Evolutionary conservation across 352 stramenopile genomes (phyloP).

Genomic region (Pythium vanterpoolii): DNA sequence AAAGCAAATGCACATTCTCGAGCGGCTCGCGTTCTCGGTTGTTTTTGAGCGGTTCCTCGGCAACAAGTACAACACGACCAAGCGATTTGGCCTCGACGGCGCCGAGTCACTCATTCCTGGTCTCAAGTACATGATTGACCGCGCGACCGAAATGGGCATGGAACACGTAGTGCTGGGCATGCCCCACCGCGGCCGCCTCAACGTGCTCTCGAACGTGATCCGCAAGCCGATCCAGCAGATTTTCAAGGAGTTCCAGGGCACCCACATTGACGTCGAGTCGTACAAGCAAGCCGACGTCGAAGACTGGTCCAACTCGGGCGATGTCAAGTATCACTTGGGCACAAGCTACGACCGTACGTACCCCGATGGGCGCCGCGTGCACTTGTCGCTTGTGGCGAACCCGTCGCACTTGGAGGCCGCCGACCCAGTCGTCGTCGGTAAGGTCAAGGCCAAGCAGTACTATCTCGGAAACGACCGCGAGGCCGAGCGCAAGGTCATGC

Average conservation of each 20-base stretch:
- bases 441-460: conserved; percentile 93
- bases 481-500: conserved; percentile 83
- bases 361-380: conserved; percentile 55
- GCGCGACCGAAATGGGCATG: conserved; percentile 92
- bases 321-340: conserved; percentile 87
- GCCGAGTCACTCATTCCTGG: conserved; percentile 95
- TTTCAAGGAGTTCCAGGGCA: conserved; percentile 90
- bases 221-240: conserved; percentile 96
- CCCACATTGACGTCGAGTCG: conserved; percentile 91
- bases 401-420: conserved; percentile 99
- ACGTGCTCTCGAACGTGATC: conserved; percentile 98
- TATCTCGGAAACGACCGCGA: conserved; percentile 74
- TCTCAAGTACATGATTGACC: conserved; percentile 95
- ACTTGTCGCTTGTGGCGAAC: conserved; percentile 94
- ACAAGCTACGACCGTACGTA: conserved; percentile 69
- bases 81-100: conserved; percentile 98
- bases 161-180: conserved; percentile 99
- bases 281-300: conserved; percentile 83
- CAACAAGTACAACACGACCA: conserved; percentile 99
- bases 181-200: conserved; percentile 96
- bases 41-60: conserved; percentile 96
- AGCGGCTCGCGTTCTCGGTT: conserved; percentile 96
- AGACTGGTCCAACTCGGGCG: conserved; percentile 86
- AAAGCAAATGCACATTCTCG: conserved; percentile 96
- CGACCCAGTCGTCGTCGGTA: conserved; percentile 96